A percentile compares a stretch with the other conserved stretches of the same genome.
These are phyloP conservation scores for Candida insectalens DNA, from an alignment of 805 yeast genomes.

Conservation along the genomic window DNA sequence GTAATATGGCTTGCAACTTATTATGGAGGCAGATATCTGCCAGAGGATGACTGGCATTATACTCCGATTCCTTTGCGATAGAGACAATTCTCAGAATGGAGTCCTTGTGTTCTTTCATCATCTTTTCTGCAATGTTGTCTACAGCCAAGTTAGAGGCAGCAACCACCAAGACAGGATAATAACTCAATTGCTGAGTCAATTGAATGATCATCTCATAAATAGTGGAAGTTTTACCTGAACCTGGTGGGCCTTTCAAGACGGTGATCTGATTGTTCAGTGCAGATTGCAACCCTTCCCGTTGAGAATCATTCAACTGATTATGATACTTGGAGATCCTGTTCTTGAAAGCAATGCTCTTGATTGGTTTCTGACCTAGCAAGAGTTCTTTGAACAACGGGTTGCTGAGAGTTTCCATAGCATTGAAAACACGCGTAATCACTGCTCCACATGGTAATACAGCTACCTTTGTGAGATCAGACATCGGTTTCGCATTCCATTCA, in stretches of 20 bases:
- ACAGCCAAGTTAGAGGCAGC: constrained; percentile 73
- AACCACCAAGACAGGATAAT: constrained; percentile 58
- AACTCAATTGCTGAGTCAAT: constrained; percentile 46
- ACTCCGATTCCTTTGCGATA: constrained; percentile 51
- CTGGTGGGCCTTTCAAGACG: constrained; percentile 72
- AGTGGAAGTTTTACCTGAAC: constrained; percentile 79
- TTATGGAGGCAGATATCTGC: constrained; percentile 56
- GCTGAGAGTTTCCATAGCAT: constrained; percentile 54
- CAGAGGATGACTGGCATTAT: constrained; percentile 43
- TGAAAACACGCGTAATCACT: constrained; percentile 52
- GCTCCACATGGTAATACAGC: constrained; percentile 51
- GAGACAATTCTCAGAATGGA: constrained; percentile 52
- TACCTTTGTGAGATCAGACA: constrained; percentile 15
- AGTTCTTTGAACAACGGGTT: constrained; percentile 37
- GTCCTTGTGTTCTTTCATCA: constrained; percentile 38
- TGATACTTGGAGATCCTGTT: constrained; percentile 42
- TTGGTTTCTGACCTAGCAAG: constrained; percentile 20
- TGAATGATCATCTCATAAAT: constrained; percentile 75
- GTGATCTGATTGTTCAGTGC: constrained; percentile 51
- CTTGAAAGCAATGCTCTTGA: constrained; percentile 35
- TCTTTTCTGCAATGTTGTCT: constrained; percentile 66
- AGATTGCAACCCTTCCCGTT: constrained; percentile 60
- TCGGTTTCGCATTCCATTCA: constrained; percentile 40
- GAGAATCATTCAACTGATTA: constrained; percentile 60
- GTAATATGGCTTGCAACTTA: constrained; percentile 40